These are phyloP conservation scores for Saccharomyces kudriavzevii DNA, from an alignment of 805 yeast genomes.

Conservation along the genomic window DNA sequence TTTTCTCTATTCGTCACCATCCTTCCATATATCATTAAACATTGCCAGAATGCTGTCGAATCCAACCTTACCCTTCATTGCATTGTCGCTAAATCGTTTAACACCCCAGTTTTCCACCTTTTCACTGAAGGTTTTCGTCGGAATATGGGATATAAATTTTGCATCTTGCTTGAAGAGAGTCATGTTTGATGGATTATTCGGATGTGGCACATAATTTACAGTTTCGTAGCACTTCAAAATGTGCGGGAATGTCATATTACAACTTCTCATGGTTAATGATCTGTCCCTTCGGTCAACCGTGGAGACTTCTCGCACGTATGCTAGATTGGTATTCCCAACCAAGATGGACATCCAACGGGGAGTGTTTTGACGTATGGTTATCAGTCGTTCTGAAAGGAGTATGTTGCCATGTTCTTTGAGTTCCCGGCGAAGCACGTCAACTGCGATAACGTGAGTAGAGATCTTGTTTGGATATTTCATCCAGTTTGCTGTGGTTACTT, in stretches of 20 bases:
- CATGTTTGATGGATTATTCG: conserved; percentile 36
- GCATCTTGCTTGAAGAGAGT: conserved; percentile 79
- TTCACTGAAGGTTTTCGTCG: conserved; percentile 60
- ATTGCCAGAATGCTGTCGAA: conserved; percentile 69
- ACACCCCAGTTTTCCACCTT: conserved; percentile 89
- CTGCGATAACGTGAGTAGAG: conserved; percentile 88
- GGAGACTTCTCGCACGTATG: conserved; percentile 83
- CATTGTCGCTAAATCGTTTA: conserved; percentile 82
- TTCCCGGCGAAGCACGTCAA: conserved; percentile 76
- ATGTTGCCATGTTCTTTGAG: conserved; percentile 44
- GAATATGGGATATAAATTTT: conserved; percentile 76
- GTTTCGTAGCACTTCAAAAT: conserved; percentile 76
- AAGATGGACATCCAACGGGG: conserved; percentile 72
- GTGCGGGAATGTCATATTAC: conserved; percentile 73
- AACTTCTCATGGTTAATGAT: conserved; percentile 69
- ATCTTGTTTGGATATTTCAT: conserved; percentile 88
- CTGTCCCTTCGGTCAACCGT: conserved; percentile 62
- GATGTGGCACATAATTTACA: conserved; percentile 69
- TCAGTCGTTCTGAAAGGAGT: conserved; percentile 74
- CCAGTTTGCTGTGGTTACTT: conserved; percentile 95
- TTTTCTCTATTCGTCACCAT: background rate
- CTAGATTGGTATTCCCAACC: conserved; percentile 64
- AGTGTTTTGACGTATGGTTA: conserved; percentile 78
- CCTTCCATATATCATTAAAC: conserved; percentile 20
- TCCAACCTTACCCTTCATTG: conserved; percentile 71